Evolutionary conservation across 768 basidiomycete species (phyloP).

Genomic region (Boletus sp.): DNA sequence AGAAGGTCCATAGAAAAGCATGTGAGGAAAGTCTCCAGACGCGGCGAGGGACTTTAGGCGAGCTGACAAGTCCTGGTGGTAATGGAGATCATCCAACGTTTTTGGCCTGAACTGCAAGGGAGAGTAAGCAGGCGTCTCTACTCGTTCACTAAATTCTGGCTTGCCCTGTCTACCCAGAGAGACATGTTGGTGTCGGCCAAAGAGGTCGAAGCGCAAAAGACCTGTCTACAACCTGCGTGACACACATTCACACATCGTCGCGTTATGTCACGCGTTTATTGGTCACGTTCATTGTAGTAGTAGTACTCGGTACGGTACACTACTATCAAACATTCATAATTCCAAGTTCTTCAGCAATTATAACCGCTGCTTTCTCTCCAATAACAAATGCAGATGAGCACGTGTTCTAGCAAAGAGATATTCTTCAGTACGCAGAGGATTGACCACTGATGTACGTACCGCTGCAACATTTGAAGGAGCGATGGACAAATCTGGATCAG

Average conservation of each 20-base stretch:
- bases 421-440: neutral
- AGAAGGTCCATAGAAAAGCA: constrained; percentile 96
- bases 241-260: constrained; percentile 8
- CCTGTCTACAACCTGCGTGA: neutral
- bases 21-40: constrained; percentile 94
- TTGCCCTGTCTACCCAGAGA: constrained; percentile 61
- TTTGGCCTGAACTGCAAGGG: constrained; percentile 76
- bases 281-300: constrained; percentile 21
- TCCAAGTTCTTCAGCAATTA: constrained; percentile 23
- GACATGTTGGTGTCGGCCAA: constrained; percentile 43
- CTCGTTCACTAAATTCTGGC: neutral
- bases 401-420: constrained; percentile 15
- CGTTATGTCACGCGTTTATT: constrained; percentile 34
- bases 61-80: constrained; percentile 78
- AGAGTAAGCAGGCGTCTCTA: constrained; percentile 1
- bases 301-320: no score
- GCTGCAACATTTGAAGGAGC: constrained; percentile 38
- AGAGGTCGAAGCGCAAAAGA: neutral
- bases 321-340: constrained; percentile 12
- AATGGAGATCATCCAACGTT: constrained; percentile 81
- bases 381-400: constrained; percentile 26
- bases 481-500: constrained; percentile 37
- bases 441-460: constrained; percentile 13
- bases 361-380: constrained; percentile 26
- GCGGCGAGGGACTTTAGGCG: constrained; percentile 79